phyloP scores from a whole-genome alignment of 2,329 filamentous ascomycete species.

The Penicillium sp. region DNA sequence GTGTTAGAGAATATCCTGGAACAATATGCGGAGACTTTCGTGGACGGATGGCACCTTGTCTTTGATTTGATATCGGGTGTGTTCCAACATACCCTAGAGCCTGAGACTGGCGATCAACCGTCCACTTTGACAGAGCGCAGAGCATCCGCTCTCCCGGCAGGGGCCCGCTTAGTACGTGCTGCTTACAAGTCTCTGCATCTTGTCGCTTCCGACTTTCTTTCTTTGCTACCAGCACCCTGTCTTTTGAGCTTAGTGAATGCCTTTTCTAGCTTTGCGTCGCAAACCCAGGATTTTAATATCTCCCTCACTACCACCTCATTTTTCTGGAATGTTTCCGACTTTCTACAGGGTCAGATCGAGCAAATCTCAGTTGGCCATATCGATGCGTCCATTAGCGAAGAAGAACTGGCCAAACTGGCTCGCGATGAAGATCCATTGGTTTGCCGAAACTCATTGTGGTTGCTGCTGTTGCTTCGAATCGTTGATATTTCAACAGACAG shows the following conservation, averaged over 20 bases:
- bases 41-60: conserved; percentile 79
- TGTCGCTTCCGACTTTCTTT: conserved; percentile 90
- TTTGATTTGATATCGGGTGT: conserved; percentile 84
- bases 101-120: conserved; percentile 29
- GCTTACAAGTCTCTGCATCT: conserved; percentile 89
- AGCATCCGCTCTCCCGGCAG: conserved; percentile 42
- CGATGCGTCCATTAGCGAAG: conserved; percentile 53
- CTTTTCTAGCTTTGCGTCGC: conserved; percentile 82
- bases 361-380: conserved; percentile 40
- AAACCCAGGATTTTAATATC: conserved; percentile 91
- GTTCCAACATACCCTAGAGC: conserved; percentile 55
- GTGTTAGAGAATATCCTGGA: conserved; percentile 80
- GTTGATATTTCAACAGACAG: conserved; percentile 43
- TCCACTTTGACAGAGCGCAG: conserved; percentile 17
- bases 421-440: conserved; percentile 58
- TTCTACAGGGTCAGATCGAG: conserved; percentile 59
- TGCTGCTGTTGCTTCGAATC: conserved; percentile 40
- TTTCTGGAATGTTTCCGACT: conserved; percentile 94
- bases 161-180: conserved; percentile 74
- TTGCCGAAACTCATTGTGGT: conserved; percentile 47
- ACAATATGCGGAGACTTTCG: conserved; percentile 78
- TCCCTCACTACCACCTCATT: conserved; percentile 92
- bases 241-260: conserved; percentile 80
- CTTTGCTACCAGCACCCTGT: conserved; percentile 68
- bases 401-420: conserved; percentile 59